These are phyloP conservation scores for Pseudogymnoascus sp. DNA, from an alignment of 2,329 filamentous ascomycete species.

Conservation along the genomic window DNA sequence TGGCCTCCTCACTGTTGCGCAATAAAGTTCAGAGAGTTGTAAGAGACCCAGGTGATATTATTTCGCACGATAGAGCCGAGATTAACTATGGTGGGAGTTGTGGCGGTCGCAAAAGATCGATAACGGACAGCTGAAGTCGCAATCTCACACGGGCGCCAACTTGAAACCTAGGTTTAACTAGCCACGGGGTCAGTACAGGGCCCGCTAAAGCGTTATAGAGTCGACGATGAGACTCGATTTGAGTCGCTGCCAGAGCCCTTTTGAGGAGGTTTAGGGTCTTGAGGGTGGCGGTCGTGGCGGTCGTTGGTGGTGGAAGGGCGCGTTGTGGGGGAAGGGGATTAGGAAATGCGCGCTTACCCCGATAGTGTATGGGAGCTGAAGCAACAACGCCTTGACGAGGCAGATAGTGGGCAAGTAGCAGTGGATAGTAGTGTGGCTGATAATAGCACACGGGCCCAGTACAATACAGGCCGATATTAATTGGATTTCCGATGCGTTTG, in stretches of 20 bases:
- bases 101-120: not conserved
- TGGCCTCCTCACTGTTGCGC: not conserved
- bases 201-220: not conserved
- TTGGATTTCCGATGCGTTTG: not conserved
- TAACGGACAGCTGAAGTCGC: conserved; percentile 1
- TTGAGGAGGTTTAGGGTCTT: not conserved
- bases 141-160: not conserved
- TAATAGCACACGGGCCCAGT: not conserved
- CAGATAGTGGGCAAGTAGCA: not conserved
- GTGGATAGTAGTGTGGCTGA: not conserved
- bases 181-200: not conserved
- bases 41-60: not conserved
- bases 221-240: not conserved
- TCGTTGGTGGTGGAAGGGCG: not conserved
- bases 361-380: not conserved
- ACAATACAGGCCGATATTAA: not conserved
- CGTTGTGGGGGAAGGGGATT: not conserved
- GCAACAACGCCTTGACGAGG: not conserved
- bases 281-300: not conserved
- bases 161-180: not conserved
- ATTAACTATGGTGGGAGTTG: not conserved
- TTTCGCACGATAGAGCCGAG: not conserved
- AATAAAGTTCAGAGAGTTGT: not conserved
- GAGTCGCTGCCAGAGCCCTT: not conserved
- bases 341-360: not conserved